phyloP scores from a whole-genome alignment of 1,284 basidiomycete genomes.

The Boletus sp. region DNA sequence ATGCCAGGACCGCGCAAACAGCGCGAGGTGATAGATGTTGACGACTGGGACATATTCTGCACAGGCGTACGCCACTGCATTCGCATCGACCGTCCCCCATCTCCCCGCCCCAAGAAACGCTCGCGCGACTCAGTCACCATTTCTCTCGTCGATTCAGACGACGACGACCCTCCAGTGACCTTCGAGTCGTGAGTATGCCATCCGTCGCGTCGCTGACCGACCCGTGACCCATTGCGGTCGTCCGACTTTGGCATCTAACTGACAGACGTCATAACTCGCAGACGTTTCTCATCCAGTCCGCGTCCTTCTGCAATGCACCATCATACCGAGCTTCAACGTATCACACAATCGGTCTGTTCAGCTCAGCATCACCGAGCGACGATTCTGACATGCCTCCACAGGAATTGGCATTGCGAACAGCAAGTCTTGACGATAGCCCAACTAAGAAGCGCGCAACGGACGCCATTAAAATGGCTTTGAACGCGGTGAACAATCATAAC shows the following conservation, averaged over 20 bases:
- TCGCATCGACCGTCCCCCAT: slow-evolving; percentile 15
- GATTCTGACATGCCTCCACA: slow-evolving; percentile 14
- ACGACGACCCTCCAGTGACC: slow-evolving; percentile 4
- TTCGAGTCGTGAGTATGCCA: slow-evolving; percentile 13
- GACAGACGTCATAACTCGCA: not conserved
- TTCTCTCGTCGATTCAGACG: slow-evolving; percentile 22
- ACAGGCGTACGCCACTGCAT: slow-evolving; percentile 18
- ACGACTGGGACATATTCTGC: slow-evolving; percentile 24
- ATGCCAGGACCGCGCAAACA: slow-evolving; percentile 9
- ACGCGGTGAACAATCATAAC: slow-evolving; percentile 4
- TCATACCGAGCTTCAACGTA: slow-evolving; percentile 25
- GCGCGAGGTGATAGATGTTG: slow-evolving; percentile 28
- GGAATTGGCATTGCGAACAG: slow-evolving; percentile 23
- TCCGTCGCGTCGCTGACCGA: not conserved
- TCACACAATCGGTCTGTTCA: slow-evolving; percentile 24
- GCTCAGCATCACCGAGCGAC: not conserved
- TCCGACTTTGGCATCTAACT: not conserved
- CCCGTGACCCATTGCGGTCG: not conserved
- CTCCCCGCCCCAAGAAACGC: slow-evolving; percentile 17
- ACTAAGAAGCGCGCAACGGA: slow-evolving; percentile 23
- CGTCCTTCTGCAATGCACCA: not conserved
- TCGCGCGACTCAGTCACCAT: slow-evolving; percentile 7
- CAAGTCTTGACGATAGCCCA: slow-evolving; percentile 11
- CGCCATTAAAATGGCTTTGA: slow-evolving; percentile 18
- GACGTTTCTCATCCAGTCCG: not conserved